Percentiles rank a stretch among this genome's conserved stretches.
These are phyloP conservation scores for Aspergillus fumigatiaffinis DNA, from an alignment of 2,329 filamentous ascomycete species.

Conservation along the genomic window DNA sequence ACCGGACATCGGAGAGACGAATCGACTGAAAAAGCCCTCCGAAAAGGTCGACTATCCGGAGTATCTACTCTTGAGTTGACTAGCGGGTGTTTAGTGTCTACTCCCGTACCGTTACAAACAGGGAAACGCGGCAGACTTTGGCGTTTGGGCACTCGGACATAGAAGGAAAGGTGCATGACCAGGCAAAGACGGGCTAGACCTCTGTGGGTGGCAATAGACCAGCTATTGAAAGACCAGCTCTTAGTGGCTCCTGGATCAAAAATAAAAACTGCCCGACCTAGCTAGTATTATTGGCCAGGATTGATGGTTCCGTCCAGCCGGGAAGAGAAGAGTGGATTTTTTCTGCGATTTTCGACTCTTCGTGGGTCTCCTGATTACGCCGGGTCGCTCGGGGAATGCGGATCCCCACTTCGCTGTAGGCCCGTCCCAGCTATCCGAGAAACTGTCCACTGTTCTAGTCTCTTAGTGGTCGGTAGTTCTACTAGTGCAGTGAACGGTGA, in stretches of 20 bases:
- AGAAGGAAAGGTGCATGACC: constrained; percentile 6
- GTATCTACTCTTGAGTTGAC: too few species aligned
- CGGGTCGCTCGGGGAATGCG: constrained; percentile 22
- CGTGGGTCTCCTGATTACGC: constrained; percentile 13
- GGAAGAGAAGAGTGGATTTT: constrained; percentile 7
- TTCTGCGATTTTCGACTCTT: not conserved
- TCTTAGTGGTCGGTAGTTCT: constrained; percentile 2
- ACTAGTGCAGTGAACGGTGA: not conserved
- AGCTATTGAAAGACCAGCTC: not conserved
- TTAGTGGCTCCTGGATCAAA: not conserved
- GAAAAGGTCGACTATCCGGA: not conserved
- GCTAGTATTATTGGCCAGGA: not conserved
- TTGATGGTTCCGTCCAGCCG: constrained; percentile 10
- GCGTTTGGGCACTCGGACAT: constrained; percentile 15
- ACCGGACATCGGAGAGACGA: not conserved
- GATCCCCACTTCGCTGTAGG: constrained; percentile 19
- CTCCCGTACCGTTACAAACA: not conserved
- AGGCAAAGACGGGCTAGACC: not conserved
- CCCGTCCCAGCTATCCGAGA: constrained; percentile 19
- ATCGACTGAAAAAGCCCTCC: not conserved
- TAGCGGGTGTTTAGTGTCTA: not conserved
- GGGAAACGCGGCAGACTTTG: not conserved
- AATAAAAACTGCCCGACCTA: not conserved
- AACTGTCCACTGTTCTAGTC: constrained; percentile 5
- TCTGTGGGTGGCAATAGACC: not conserved